Evolutionary conservation across 176 grass and related monocot species (phyloP), one percentile per base, ranked within the genome.

Genomic region (Chloris gayana): DNA sequence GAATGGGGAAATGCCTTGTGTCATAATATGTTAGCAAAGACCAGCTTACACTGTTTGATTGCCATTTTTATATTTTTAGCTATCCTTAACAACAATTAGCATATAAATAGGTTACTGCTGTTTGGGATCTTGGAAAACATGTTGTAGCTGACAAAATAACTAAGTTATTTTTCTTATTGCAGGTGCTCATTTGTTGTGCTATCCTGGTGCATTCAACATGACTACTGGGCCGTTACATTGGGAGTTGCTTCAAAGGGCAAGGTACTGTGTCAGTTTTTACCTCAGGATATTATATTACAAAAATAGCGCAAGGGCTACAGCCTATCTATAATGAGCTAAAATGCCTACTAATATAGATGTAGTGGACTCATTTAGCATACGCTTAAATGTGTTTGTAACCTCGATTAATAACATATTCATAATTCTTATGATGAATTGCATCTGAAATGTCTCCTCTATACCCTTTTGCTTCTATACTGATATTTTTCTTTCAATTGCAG

Each of bases 191-290:
- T 99, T 99, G 82, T 66, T 95, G 75, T 99, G 96, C 72, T 95
- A 99, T 87, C 92, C 92, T 88, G 97, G 97, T 72, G 97, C 97
- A 39, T 99, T 99, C 67, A 99, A 99, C 82, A 99, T 99, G 97
- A 96, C 97, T 57, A 99, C 97, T 67, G 97, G 97, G 37, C 97
- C 92, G 10, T 85, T 99, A 69, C 97, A 96, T 35, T 99, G 97
- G 97, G 97, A 99, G 60, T 88, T 99, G 79, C 80, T 99, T 54
- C 97, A 96, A 90, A 93, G 97, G 72, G 90, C 97, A 41, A 95
- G 96, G 90, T 95, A 90, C 25, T 74, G 45, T 17, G 69, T 86
- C 19, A 53, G 19, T 86, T 89, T 82, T 39, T 7, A 62, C 38
- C 61, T 86, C 41, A 14, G n/a, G 39, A 69, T 75, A 60, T 29